Percentiles rank a stretch among this genome's conserved stretches.
Conservation (phyloP, 768 basidiomycete species). For the Stropharia rugosoannulata region DNA sequence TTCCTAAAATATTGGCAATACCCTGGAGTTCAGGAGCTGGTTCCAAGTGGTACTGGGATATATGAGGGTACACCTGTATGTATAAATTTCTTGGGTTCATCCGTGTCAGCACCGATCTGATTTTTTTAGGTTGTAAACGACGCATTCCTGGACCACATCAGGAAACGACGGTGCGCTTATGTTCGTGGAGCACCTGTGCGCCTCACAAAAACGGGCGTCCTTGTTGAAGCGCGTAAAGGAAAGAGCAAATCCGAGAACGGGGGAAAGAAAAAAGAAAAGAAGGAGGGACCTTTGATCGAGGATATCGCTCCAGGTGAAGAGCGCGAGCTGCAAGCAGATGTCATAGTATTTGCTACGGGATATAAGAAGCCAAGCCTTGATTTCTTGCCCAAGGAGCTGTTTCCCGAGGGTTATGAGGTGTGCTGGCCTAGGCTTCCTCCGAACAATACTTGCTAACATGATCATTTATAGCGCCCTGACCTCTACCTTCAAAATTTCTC, state of each 20-base stretch:
- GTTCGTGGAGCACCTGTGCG: slow-evolving; percentile 44
- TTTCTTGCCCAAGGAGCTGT: slow-evolving; percentile 47
- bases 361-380: slow-evolving; percentile 44
- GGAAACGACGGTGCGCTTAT: slow-evolving; percentile 40
- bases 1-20: slow-evolving; percentile 44
- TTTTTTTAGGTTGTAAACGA: slow-evolving; percentile 45
- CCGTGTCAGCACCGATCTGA: not conserved
- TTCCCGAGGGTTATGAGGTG: slow-evolving; percentile 49
- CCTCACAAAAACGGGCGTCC: slow-evolving; percentile 33
- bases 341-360: slow-evolving; percentile 54
- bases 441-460: not conserved
- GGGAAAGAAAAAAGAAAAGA: slow-evolving; percentile 19
- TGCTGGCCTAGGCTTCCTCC: not conserved
- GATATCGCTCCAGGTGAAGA: slow-evolving; percentile 17
- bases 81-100: not conserved
- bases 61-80: slow-evolving; percentile 47
- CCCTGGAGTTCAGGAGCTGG: slow-evolving; percentile 41
- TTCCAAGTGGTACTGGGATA: slow-evolving; percentile 37
- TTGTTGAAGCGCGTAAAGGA: slow-evolving; percentile 36
- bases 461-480: slow-evolving; percentile 36
- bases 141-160: slow-evolving; percentile 45
- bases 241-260: slow-evolving; percentile 19
- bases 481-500: slow-evolving; percentile 57
- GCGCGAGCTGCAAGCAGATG: slow-evolving; percentile 36
- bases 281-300: slow-evolving; percentile 17